Percentiles rank a stretch among this genome's conserved stretches.
phyloP scores from a whole-genome alignment of 306 rosid genomes.

The Cicer bijugum region DNA sequence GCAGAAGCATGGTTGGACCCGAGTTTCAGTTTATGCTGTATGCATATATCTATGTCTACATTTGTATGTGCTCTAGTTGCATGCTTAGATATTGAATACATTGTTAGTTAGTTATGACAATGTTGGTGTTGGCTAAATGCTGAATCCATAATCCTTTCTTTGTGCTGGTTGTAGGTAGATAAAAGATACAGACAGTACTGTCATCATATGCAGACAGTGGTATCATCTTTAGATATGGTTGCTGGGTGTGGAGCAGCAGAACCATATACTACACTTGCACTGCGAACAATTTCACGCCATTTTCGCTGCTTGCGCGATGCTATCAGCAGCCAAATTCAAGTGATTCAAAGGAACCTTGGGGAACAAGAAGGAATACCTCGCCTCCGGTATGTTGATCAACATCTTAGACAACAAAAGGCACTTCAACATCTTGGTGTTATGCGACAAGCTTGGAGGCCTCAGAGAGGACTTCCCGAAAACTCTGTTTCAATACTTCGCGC shows the following conservation, averaged over 20 bases:
- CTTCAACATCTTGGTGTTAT: slow-evolving; percentile 81
- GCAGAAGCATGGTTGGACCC: too few species aligned
- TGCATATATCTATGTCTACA: not conserved
- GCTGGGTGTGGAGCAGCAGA: slow-evolving; percentile 85
- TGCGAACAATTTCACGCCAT: slow-evolving; percentile 78
- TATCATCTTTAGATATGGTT: slow-evolving; percentile 71
- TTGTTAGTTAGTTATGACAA: not conserved
- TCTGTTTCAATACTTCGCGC: slow-evolving; percentile 95
- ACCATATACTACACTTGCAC: slow-evolving; percentile 76
- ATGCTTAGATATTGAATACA: slow-evolving; percentile 2
- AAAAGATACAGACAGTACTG: slow-evolving; percentile 75
- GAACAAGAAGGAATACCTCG: slow-evolving; percentile 94
- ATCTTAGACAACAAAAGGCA: slow-evolving; percentile 82
- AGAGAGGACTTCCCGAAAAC: slow-evolving; percentile 93
- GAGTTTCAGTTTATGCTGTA: too few species aligned
- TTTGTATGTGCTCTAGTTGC: not conserved
- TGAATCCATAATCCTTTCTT: slow-evolving; percentile 10
- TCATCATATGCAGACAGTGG: slow-evolving; percentile 77
- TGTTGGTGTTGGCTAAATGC: not conserved
- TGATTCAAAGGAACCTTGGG: slow-evolving; percentile 67
- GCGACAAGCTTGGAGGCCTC: slow-evolving; percentile 97
- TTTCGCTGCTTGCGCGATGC: slow-evolving; percentile 84
- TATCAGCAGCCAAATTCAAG: slow-evolving; percentile 72
- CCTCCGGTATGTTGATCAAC: slow-evolving; percentile 86
- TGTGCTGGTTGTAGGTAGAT: slow-evolving; percentile 64